Evolutionary conservation across 192 early-diverging fungal genomes (phyloP), one percentile per base, ranked within the genome.

Genomic region (Podila verticillata): DNA sequence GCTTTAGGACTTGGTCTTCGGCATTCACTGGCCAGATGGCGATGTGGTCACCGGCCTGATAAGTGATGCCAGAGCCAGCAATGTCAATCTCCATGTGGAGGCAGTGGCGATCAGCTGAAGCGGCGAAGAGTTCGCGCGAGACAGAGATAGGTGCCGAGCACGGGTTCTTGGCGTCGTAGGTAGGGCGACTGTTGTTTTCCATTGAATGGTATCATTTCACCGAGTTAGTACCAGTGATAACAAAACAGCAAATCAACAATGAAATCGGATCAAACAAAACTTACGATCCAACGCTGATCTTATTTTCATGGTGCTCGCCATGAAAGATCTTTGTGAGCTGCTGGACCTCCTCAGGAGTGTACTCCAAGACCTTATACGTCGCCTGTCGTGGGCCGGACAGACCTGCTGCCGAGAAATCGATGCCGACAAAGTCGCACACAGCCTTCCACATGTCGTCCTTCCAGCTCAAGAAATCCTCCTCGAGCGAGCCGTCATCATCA

Each of bases 401-500:
- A 72, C 57, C 71, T 22, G 64, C 73, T 39, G 72, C 73, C 48
- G 70, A 70, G 57, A 75, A 71, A 70, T 91, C 91, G 19, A 96
- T 73, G 12, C 90, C 90, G 70, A 97, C 89, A 57, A 89, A 88
- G 58, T 88, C 87, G 70, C 91, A 91, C 44, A 96, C 87, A 57
- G 88, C 89, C 48, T 89, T 91, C 89, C 97, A 87, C 72, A 94
- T 90, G 47, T 89, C 87, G 9, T 95, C 93, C 87, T 97, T 96
- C 98, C 98, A 99, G 47, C 91, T 90, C 34, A 96, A 81, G 81
- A 96, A 99, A 78, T 99, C 97, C 68, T 98, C 98, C 82, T 99
- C 98, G 65, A 98, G 84, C 69, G 93, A 95, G 48, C 89, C 89
- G 82, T 99, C 96, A 82, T 99, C 98, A 85, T 99, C 98, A 66